A percentile compares a stretch with the other conserved stretches of the same genome.
Conservation (phyloP, 306 rosid species). For the Hippophae gyantsensis region DNA sequence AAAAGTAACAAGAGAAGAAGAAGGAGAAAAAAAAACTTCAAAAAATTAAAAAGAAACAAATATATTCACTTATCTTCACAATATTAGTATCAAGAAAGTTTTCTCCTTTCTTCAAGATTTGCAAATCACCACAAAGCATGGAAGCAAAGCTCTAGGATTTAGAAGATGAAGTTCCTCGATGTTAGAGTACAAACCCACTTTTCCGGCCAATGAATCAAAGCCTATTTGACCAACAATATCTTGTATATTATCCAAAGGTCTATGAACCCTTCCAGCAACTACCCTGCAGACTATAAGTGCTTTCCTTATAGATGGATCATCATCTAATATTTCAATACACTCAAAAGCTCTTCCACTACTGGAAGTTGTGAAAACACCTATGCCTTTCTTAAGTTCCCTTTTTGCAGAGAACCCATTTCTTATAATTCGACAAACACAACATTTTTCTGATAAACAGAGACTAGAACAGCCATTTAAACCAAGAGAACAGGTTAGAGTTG, state of each 20-base stretch:
- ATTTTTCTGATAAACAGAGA: constrained; percentile 28
- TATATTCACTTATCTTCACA: too few species aligned
- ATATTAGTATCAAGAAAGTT: too few species aligned
- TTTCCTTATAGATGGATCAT: constrained; percentile 20
- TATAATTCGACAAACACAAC: constrained; percentile 47
- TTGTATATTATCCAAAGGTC: constrained; percentile 19
- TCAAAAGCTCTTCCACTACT: constrained; percentile 43
- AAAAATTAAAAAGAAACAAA: too few species aligned
- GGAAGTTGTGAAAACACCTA: constrained; percentile 31
- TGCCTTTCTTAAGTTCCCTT: constrained; percentile 19
- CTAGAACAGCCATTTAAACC: constrained; percentile 25
- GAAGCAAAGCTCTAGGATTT: constrained; percentile 43
- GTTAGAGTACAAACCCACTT: constrained; percentile 18
- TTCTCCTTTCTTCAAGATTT: background rate
- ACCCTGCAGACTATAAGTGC: constrained; percentile 54
- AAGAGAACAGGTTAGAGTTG: constrained; percentile 49
- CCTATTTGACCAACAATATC: constrained; percentile 14
- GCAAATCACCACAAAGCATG: constrained; percentile 53
- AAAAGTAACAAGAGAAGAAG: too few species aligned
- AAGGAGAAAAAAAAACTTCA: too few species aligned
- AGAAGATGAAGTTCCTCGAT: constrained; percentile 33
- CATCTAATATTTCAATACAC: constrained; percentile 10
- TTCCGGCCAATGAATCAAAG: constrained; percentile 39
- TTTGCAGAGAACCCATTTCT: constrained; percentile 35
- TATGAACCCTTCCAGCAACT: constrained; percentile 44